Evolutionary conservation across 495 filamentous ascomycete species (phyloP).

Genomic region (Aspergillus ostianus): DNA sequence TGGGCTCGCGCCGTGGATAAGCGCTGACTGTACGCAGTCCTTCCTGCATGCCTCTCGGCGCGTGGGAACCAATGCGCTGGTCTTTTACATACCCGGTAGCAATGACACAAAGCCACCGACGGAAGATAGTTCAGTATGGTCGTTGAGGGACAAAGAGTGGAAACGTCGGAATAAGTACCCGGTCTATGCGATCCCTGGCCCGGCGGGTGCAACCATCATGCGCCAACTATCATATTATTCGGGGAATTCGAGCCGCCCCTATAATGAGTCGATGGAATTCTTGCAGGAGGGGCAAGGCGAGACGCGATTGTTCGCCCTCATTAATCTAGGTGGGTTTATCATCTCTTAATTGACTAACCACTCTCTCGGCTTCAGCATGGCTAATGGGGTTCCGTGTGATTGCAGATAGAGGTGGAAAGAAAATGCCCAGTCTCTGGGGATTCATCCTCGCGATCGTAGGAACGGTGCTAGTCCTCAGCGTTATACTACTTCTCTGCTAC

Average conservation of each 20-base stretch:
- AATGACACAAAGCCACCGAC: constrained; percentile 61
- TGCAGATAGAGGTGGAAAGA: constrained; percentile 19
- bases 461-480: constrained; percentile 64
- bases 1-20: constrained; percentile 88
- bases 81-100: constrained; percentile 68
- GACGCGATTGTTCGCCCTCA: constrained; percentile 59
- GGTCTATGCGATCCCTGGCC: constrained; percentile 77
- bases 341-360: not conserved
- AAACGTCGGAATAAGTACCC: constrained; percentile 64
- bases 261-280: constrained; percentile 25
- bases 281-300: constrained; percentile 51
- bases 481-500: constrained; percentile 66
- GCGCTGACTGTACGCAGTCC: constrained; percentile 60
- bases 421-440: constrained; percentile 71
- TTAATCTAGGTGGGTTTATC: constrained; percentile 56
- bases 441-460: constrained; percentile 80
- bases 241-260: constrained; percentile 60
- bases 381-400: not conserved
- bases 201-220: constrained; percentile 65
- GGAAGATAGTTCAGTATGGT: constrained; percentile 59
- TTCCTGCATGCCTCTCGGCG: constrained; percentile 63
- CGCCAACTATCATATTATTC: constrained; percentile 70
- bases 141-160: constrained; percentile 66
- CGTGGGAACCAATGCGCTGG: constrained; percentile 60
- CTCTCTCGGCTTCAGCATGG: not conserved